A percentile compares a stretch with the other conserved stretches of the same genome.
Evolutionary conservation across 768 basidiomycete genomes (phyloP).

Genomic region (Clavaria fumosa): DNA sequence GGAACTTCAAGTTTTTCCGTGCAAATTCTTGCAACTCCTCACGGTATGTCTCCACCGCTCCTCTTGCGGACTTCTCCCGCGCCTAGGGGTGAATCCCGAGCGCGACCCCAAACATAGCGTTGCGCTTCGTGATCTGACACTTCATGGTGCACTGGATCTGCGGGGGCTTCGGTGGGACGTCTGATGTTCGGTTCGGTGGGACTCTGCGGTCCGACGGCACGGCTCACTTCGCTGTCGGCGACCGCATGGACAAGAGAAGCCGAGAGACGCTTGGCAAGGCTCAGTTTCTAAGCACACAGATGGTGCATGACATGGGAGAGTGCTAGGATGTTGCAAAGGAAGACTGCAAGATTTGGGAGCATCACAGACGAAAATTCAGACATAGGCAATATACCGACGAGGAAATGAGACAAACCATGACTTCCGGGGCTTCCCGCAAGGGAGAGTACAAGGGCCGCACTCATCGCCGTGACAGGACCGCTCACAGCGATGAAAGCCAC

Average conservation of each 20-base stretch:
- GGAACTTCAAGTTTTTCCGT: conserved; percentile 53
- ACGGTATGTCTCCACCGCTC: conserved; percentile 47
- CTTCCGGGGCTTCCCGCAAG: conserved; percentile 78
- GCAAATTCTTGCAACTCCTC: conserved; percentile 42
- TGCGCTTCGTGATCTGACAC: conserved; percentile 74
- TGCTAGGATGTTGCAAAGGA: conserved; percentile 62
- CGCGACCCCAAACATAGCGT: conserved; percentile 79
- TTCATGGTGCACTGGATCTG: conserved; percentile 66
- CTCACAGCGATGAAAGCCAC: conserved; percentile 85
- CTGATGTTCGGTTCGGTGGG: conserved; percentile 18
- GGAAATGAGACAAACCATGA: conserved; percentile 47
- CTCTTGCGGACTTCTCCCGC: conserved; percentile 25
- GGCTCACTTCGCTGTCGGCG: conserved; percentile 56
- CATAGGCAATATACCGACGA: neutral
- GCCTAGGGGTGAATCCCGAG: conserved; percentile 60
- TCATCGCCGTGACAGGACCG: conserved; percentile 67
- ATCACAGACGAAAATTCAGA: conserved; percentile 1
- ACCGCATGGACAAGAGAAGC: conserved; percentile 69
- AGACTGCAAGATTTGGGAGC: conserved; percentile 28
- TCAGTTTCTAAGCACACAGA: conserved; percentile 66
- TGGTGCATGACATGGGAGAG: conserved; percentile 75
- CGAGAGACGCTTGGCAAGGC: conserved; percentile 56
- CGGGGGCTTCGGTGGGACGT: too few relatives aligned
- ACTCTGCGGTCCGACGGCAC: conserved; percentile 48
- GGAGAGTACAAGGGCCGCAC: conserved; percentile 62